Conservation (phyloP, 2,329 filamentous ascomycete genomes). For the Epichloe gansuensis region DNA sequence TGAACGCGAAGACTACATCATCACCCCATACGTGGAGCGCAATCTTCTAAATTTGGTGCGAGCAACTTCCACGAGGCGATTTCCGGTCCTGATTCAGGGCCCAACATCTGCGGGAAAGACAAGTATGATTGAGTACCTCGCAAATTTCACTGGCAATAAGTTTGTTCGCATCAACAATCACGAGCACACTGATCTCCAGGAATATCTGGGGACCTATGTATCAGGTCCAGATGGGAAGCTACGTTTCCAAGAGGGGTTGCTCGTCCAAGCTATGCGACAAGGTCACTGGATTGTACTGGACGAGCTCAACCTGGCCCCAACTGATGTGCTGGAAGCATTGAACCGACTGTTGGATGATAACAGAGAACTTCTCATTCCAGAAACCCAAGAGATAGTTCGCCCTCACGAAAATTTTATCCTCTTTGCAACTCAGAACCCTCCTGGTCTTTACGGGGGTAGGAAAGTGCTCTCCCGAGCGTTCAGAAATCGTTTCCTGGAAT, state of each 20-base stretch:
- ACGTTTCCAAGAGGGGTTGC: constrained; percentile 80
- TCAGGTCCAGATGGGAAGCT: constrained; percentile 76
- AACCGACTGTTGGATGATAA: constrained; percentile 96
- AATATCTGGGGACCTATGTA: constrained; percentile 90
- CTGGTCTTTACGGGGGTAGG: constrained; percentile 85
- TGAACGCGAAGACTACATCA: constrained; percentile 81
- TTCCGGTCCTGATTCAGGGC: constrained; percentile 89
- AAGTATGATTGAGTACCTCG: constrained; percentile 97
- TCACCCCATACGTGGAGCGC: constrained; percentile 86
- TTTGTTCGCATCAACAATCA: constrained; percentile 99
- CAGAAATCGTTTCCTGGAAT: constrained; percentile 87
- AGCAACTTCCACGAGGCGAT: constrained; percentile 80
- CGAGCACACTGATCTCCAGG: constrained; percentile 94
- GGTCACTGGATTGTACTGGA: constrained; percentile 98
- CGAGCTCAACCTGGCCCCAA: constrained; percentile 91
- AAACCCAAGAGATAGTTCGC: constrained; percentile 86
- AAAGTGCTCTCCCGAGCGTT: constrained; percentile 92
- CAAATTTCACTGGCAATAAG: constrained; percentile 91
- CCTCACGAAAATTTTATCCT: constrained; percentile 95
- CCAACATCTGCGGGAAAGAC: constrained; percentile 97
- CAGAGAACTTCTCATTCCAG: constrained; percentile 84
- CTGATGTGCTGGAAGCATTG: constrained; percentile 89
- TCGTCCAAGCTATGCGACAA: constrained; percentile 83
- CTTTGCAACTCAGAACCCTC: constrained; percentile 94
- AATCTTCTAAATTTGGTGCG: constrained; percentile 91